Conservation (phyloP, 176 grass and related monocot species). For the Ensete glaucum region DNA sequence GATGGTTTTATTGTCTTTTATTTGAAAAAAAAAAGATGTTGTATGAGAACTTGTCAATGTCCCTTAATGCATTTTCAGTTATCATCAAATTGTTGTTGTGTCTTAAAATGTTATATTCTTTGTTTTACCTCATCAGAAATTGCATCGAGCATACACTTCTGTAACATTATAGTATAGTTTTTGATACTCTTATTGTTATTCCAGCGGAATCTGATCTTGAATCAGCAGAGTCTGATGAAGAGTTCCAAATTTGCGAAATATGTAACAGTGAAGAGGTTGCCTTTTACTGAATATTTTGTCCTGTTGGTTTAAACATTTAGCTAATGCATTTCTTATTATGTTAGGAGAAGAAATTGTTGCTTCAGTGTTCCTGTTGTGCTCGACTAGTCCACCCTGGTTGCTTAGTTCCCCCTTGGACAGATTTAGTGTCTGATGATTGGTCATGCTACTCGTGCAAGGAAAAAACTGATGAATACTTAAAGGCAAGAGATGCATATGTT, state of each 20-base stretch:
- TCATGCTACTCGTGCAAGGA: slow-evolving; percentile 86
- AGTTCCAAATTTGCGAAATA: slow-evolving; percentile 96
- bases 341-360: slow-evolving; percentile 78
- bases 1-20: no score
- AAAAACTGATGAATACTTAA: slow-evolving; percentile 56
- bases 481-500: slow-evolving; percentile 62
- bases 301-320: slow-evolving; percentile 8
- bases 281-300: slow-evolving; percentile 2
- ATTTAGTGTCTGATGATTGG: slow-evolving; percentile 73
- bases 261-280: slow-evolving; percentile 86
- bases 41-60: no score
- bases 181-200: slow-evolving; percentile 30
- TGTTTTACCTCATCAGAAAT: not conserved
- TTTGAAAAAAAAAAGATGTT: no score
- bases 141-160: not conserved
- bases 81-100: not conserved
- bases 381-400: slow-evolving; percentile 76
- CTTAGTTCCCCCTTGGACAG: slow-evolving; percentile 89
- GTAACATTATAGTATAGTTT: not conserved
- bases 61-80: no score
- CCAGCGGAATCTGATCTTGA: slow-evolving; percentile 85
- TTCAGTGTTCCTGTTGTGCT: slow-evolving; percentile 92
- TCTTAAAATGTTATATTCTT: not conserved
- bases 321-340: slow-evolving; percentile 17
- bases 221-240: slow-evolving; percentile 85